These are phyloP conservation scores for Backusella luteola DNA, from an alignment of 192 early-diverging fungal species.

Conservation along the genomic window DNA sequence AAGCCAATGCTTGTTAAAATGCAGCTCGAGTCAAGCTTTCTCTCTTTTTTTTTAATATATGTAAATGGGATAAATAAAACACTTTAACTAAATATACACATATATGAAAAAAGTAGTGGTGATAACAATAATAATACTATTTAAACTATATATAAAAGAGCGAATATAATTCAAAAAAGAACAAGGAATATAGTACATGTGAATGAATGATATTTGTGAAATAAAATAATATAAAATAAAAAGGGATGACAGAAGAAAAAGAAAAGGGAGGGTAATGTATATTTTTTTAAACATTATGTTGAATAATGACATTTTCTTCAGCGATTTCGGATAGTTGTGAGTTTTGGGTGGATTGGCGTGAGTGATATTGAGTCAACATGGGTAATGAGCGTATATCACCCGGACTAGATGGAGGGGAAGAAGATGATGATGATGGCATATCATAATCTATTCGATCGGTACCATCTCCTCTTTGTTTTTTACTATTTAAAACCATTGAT, in stretches of 20 bases:
- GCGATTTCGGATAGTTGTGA: constrained; percentile 19
- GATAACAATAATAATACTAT: background rate
- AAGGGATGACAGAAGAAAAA: background rate
- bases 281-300: background rate
- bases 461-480: background rate
- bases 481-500: background rate
- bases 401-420: background rate
- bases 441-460: background rate
- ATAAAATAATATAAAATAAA: background rate
- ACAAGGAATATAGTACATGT: background rate
- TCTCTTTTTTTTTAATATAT: background rate
- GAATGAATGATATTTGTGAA: background rate
- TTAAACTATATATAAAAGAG: background rate
- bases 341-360: constrained; percentile 23
- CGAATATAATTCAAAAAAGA: background rate
- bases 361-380: constrained; percentile 3
- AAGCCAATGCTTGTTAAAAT: background rate
- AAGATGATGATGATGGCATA: background rate
- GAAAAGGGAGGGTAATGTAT: background rate
- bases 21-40: background rate
- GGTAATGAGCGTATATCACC: background rate
- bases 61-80: background rate
- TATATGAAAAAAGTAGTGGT: background rate
- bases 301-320: constrained; percentile 8
- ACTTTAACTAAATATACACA: background rate